Conservation (phyloP, 495 filamentous ascomycete species). For the Hyaloscypha bicolor region DNA sequence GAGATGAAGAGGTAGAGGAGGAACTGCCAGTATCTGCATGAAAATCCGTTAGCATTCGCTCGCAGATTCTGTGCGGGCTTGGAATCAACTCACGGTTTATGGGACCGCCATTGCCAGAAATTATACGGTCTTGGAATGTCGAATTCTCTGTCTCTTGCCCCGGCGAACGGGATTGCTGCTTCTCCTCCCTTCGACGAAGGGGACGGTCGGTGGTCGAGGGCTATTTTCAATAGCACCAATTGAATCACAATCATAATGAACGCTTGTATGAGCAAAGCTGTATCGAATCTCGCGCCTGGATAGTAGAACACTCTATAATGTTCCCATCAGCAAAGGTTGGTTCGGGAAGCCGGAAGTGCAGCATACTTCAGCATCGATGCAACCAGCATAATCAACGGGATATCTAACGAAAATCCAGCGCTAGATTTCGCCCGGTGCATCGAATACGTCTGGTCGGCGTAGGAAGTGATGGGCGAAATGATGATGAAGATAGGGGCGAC, state of each 20-base stretch:
- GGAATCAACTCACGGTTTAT: constrained; percentile 66
- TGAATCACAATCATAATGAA: constrained; percentile 87
- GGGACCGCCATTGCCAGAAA: constrained; percentile 92
- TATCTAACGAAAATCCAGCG: constrained; percentile 84
- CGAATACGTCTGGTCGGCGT: constrained; percentile 87
- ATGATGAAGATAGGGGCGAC: constrained; percentile 67
- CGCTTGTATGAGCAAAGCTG: constrained; percentile 79
- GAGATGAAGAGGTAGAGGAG: constrained; percentile 68
- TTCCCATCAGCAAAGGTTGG: neutral
- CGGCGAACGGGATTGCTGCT: constrained; percentile 55
- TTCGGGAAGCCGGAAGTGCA: constrained; percentile 1
- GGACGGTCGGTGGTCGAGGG: constrained; percentile 82
- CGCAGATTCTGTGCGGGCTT: neutral
- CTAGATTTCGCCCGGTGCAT: constrained; percentile 83
- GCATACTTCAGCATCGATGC: constrained; percentile 86
- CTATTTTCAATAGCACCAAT: constrained; percentile 81
- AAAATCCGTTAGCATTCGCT: constrained; percentile 3
- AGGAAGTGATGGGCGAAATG: constrained; percentile 81
- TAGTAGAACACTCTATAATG: constrained; percentile 82
- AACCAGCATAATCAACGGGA: constrained; percentile 96
- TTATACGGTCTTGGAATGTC: constrained; percentile 68
- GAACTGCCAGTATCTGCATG: constrained; percentile 84
- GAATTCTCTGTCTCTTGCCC: constrained; percentile 54
- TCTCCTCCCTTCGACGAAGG: constrained; percentile 58
- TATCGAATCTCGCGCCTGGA: constrained; percentile 83